Base-by-base conservation (phyloP, 2,329 filamentous ascomycete species). In the Cordyceps fumosorosea region DNA sequence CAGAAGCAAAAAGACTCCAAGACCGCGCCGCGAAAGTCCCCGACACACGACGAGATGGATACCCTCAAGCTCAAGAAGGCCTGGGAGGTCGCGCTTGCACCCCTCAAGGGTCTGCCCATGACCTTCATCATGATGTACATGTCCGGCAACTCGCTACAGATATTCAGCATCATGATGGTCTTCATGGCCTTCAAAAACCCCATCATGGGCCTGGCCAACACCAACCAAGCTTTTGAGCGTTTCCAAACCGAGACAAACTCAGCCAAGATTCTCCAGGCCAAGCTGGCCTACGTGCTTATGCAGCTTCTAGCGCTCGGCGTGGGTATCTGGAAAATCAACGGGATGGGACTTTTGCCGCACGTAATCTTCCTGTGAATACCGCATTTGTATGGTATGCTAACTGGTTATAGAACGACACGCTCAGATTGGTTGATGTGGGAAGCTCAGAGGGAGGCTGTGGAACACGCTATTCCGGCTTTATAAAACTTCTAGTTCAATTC, bases 111-210 rank as follows among this genome's bases (percentile, higher is more conserved):
- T 73, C 82, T 99, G 53, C 95, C 95, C 63, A 99, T 99, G 95
- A 98, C 96, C 62, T 93, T 89, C 66, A 93, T 99, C 74, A 97
- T 97, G 88, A 98, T 98, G 92, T 99, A 99, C 83, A 99, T 99
- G 95, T 96, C 93, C 37, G 95, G 95, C 71, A 99, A 98, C 79
- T 92, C 91, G 65, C 85, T 99, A 53, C 95, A 99, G 75, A 98
- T 99, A 67, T 99, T 99, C 81, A 96, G 90, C 77, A 98, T 99
- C 77, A 98, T 98, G 91, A 99, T 98, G 93, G 93, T 98, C 20
- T 93, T 93, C 71, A 98, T 97, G 89, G 88, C 96, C 52, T 99
- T 99, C 83, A 98, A 98, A 81, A 96, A 90, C 67, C 95, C 95
- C 11, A 83, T 99, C 64, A 85, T 91, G 75, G 95, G 93, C 40